Percentiles rank a stretch among this genome's conserved stretches.
Evolutionary conservation across 2,329 filamentous ascomycete species (phyloP).

Genomic region (Trichoderma asperellum): DNA sequence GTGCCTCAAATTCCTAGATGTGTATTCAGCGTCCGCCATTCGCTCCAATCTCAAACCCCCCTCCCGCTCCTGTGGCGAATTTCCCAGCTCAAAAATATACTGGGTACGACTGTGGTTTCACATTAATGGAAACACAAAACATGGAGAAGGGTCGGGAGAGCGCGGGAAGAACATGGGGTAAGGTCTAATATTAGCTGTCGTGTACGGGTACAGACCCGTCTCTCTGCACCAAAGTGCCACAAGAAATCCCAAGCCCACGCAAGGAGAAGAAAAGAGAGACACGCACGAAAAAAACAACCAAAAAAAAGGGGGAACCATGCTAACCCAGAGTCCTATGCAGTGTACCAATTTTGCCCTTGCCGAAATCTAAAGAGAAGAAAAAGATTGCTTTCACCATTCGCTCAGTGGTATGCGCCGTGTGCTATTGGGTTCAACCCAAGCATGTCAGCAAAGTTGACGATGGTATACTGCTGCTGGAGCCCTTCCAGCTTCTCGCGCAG

Average conservation of each 20-base stretch:
- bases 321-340: neutral
- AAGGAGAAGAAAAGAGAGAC: neutral
- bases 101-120: conserved; percentile 13
- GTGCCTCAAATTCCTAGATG: neutral
- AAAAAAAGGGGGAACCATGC: neutral
- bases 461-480: conserved; percentile 40
- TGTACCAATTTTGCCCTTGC: neutral
- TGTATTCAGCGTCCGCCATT: neutral
- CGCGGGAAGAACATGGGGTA: neutral
- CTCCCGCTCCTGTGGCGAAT: neutral
- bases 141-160: neutral
- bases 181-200: conserved; percentile 9
- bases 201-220: neutral
- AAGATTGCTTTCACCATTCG: neutral
- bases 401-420: neutral
- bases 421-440: conserved; percentile 34
- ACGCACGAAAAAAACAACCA: neutral
- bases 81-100: neutral
- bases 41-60: neutral
- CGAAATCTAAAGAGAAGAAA: neutral
- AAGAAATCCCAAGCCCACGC: neutral
- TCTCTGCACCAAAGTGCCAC: neutral
- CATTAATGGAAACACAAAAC: neutral
- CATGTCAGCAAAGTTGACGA: conserved; percentile 37
- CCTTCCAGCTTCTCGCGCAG: conserved; percentile 46